Evolutionary conservation across 2,329 filamentous ascomycete species (phyloP).

Genomic region (Myriosclerotinia duriaeana): DNA sequence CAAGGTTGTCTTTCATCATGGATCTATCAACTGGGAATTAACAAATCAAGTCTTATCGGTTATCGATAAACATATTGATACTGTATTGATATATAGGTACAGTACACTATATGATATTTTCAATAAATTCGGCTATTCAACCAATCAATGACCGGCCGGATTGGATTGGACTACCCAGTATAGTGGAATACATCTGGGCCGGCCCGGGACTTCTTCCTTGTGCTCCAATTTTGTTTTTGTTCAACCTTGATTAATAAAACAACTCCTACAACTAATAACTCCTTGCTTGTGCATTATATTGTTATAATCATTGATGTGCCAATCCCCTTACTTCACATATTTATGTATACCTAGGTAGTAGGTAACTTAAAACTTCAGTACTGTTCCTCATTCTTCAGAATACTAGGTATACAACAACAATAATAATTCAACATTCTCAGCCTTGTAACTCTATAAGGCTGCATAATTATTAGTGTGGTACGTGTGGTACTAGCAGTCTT

Average conservation of each 20-base stretch:
- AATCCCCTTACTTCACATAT: constrained; percentile 1
- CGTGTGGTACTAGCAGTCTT: not conserved
- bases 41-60: constrained; percentile 7
- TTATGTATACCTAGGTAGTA: too few species aligned
- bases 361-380: constrained; percentile 5
- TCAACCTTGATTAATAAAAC: constrained; percentile 10
- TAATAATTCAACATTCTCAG: not conserved
- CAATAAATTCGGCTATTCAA: not conserved
- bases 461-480: constrained; percentile 11
- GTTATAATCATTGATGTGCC: not conserved
- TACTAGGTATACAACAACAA: too few species aligned
- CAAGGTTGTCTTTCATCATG: too few species aligned
- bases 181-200: too few species aligned
- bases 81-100: too few species aligned
- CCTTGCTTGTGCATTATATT: not conserved
- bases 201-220: not conserved
- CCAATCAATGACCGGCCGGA: constrained; percentile 3
- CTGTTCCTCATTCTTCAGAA: not conserved
- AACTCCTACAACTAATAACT: not conserved
- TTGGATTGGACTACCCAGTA: too few species aligned
- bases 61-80: constrained; percentile 8
- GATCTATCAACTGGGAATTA: too few species aligned
- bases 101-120: too few species aligned
- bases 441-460: constrained; percentile 7
- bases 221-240: not conserved